These are phyloP conservation scores for Buddleja alternifolia DNA, from an alignment of 257 asterid genomes.

Conservation along the genomic window DNA sequence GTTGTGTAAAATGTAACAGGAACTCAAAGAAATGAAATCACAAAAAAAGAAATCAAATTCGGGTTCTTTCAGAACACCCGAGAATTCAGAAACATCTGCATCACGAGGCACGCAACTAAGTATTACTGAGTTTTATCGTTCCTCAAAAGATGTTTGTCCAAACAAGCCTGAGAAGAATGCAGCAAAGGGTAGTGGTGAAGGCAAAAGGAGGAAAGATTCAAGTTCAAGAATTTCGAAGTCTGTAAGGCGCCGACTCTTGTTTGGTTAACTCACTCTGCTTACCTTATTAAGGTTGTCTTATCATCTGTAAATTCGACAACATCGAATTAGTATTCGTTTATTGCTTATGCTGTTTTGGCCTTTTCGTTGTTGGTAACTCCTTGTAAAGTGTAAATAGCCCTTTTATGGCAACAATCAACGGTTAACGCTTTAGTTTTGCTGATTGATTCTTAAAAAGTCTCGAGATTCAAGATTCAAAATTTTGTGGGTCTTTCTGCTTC, in stretches of 20 bases:
- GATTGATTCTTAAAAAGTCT: too few species aligned
- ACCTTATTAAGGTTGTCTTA: not conserved
- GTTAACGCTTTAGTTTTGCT: not conserved
- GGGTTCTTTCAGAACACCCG: conserved; percentile 43
- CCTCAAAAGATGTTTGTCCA: conserved; percentile 55
- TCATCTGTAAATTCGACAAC: conserved; percentile 22
- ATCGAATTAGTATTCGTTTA: not conserved
- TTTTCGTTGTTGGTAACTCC: conserved; percentile 13
- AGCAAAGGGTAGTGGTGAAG: conserved; percentile 35
- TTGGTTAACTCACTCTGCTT: conserved; percentile 39
- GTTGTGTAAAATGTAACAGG: conserved; percentile 49
- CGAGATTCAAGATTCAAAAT: too few species aligned
- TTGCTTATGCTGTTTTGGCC: conserved; percentile 1
- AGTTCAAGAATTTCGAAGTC: conserved; percentile 64
- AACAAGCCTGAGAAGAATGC: conserved; percentile 44
- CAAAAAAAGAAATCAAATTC: conserved; percentile 43
- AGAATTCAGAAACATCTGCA: conserved; percentile 49
- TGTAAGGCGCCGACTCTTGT: conserved; percentile 74
- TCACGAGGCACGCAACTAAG: conserved; percentile 61
- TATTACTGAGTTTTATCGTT: conserved; percentile 71
- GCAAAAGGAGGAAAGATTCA: conserved; percentile 52
- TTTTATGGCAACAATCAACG: conserved; percentile 17
- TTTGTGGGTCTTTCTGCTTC: too few species aligned
- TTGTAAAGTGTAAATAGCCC: conserved; percentile 28
- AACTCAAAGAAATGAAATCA: conserved; percentile 62